Conservation (phyloP, 176 grass and related monocot genomes). For the Musa acuminata region DNA sequence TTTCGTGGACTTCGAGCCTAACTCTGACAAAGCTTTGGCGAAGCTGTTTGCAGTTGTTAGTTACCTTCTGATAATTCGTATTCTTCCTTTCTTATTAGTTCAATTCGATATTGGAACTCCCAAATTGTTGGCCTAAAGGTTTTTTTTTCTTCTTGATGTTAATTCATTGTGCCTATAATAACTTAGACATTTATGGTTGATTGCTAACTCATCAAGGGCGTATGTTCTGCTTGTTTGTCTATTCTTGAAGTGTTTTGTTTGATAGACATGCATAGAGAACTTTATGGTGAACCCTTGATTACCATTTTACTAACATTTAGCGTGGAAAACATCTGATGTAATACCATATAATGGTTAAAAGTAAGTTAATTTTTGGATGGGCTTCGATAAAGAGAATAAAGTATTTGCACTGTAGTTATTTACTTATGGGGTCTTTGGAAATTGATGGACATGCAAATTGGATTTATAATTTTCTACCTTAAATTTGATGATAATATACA, state of each 20-base stretch:
- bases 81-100: neutral
- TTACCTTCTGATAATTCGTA: neutral
- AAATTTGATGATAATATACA: neutral
- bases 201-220: no score
- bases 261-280: neutral
- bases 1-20: constrained; percentile 71
- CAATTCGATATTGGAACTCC: neutral
- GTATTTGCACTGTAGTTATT: neutral
- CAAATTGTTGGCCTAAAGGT: neutral
- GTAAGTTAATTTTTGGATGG: neutral
- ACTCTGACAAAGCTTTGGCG: constrained; percentile 56
- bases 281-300: neutral
- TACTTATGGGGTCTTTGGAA: neutral
- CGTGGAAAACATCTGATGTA: neutral
- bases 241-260: neutral
- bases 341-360: neutral
- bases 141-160: neutral
- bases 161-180: no score
- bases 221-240: neutral
- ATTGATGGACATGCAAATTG: neutral
- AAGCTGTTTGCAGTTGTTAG: constrained; percentile 75
- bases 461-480: neutral
- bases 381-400: neutral
- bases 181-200: no score
- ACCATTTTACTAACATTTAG: neutral